These are phyloP conservation scores for Entomortierella chlamydospora DNA, from an alignment of 192 early-diverging fungal genomes.

Conservation along the genomic window DNA sequence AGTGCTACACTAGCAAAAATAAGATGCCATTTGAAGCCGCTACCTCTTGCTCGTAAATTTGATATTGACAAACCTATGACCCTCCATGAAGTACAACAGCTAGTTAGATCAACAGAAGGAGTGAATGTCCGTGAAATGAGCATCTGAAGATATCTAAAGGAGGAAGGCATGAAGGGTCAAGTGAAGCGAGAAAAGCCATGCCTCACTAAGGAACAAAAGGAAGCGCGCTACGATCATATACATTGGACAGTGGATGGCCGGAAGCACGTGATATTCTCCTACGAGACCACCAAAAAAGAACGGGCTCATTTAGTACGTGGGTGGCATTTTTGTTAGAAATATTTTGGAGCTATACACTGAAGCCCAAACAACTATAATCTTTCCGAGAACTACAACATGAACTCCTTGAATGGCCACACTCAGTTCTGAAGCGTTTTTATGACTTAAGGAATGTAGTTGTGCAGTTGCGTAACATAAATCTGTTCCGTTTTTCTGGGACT, in stretches of 20 bases:
- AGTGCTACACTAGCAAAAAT: too few relatives aligned
- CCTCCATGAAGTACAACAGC: conserved; percentile 8
- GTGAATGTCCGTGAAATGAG: background rate
- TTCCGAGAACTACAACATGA: too few relatives aligned
- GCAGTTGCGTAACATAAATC: too few relatives aligned
- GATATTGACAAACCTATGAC: background rate
- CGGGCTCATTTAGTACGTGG: conserved; percentile 11
- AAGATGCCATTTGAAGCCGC: too few relatives aligned
- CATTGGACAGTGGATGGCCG: conserved; percentile 30
- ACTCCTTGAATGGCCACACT: too few relatives aligned
- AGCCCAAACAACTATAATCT: too few relatives aligned
- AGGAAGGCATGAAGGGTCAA: conserved; percentile 5
- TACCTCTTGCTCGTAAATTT: conserved; percentile 5
- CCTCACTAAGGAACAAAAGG: background rate
- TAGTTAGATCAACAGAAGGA: conserved; percentile 15
- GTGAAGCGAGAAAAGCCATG: background rate
- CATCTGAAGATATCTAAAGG: background rate
- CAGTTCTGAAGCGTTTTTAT: too few relatives aligned
- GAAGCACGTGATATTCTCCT: conserved; percentile 25
- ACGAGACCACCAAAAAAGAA: conserved; percentile 8
- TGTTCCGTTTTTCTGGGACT: too few relatives aligned
- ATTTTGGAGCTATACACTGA: too few relatives aligned
- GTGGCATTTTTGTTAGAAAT: too few relatives aligned
- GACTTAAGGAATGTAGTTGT: too few relatives aligned
- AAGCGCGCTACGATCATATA: background rate